Percentiles rank a stretch among this genome's conserved stretches.
Conservation (phyloP, 768 basidiomycete species). For the Leccinum obscurum region DNA sequence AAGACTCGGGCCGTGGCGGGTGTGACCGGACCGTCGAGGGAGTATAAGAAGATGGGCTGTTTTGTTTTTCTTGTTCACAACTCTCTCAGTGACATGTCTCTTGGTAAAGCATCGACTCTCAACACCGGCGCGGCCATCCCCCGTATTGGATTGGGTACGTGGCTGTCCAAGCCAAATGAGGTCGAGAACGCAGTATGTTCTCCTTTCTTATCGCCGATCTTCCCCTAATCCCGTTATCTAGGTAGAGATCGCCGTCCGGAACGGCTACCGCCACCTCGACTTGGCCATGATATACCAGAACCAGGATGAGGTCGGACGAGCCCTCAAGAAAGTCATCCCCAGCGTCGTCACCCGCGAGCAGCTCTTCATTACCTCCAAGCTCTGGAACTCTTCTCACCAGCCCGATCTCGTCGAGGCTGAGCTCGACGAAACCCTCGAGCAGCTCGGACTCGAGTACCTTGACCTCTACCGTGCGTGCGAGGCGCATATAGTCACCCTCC, state of each 20-base stretch:
- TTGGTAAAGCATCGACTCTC: constrained; percentile 40
- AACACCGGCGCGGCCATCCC: constrained; percentile 57
- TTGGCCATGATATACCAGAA: constrained; percentile 79
- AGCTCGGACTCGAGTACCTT: constrained; percentile 74
- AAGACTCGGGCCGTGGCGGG: constrained; percentile 9
- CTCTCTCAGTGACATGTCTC: constrained; percentile 29
- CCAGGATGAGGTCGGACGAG: constrained; percentile 73
- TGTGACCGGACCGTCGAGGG: constrained; percentile 5
- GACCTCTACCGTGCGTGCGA: constrained; percentile 70
- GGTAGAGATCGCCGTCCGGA: constrained; percentile 74
- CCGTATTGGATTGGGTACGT: constrained; percentile 82
- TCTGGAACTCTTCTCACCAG: constrained; percentile 77
- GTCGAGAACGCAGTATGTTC: constrained; percentile 67
- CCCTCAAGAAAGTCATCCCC: constrained; percentile 75
- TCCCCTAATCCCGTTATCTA: constrained; percentile 26
- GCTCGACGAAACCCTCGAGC: constrained; percentile 71
- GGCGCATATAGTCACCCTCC: constrained; percentile 4
- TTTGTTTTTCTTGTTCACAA: no score
- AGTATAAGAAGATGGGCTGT: neutral
- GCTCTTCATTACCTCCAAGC: constrained; percentile 78
- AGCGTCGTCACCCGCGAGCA: constrained; percentile 79
- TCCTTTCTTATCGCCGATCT: neutral
- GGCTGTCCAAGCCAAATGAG: constrained; percentile 73
- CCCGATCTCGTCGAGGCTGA: constrained; percentile 68
- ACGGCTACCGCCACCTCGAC: constrained; percentile 85